phyloP scores from a whole-genome alignment of 352 stramenopile genomes.

The Pythium periplocum region DNA sequence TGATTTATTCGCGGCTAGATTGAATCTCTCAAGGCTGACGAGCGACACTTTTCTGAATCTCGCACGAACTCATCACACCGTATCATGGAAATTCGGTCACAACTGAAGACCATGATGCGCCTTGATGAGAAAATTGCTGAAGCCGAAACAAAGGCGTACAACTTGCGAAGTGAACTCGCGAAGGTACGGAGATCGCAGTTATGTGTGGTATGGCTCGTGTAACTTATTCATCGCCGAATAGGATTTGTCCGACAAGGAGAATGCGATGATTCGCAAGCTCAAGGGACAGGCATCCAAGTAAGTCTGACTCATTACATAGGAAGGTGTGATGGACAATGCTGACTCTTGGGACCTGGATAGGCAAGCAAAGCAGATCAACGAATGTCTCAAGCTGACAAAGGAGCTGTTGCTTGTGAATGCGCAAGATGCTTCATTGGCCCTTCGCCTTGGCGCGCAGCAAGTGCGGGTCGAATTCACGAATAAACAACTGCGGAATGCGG shows the following conservation, averaged over 20 bases:
- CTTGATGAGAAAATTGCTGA: constrained; percentile 73
- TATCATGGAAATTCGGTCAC: constrained; percentile 63
- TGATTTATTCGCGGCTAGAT: too few species aligned
- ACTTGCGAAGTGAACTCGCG: constrained; percentile 62
- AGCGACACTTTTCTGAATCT: constrained; percentile 52
- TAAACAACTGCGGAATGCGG: constrained; percentile 52
- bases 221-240: constrained; percentile 6
- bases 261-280: constrained; percentile 69
- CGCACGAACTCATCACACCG: constrained; percentile 51
- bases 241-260: constrained; percentile 75
- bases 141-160: constrained; percentile 64
- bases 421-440: constrained; percentile 42
- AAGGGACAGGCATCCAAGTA: constrained; percentile 54
- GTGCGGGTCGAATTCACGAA: constrained; percentile 59
- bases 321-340: too few species aligned
- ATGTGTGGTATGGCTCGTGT: too few species aligned
- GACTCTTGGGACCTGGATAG: too few species aligned
- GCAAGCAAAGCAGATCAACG: constrained; percentile 68
- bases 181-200: constrained; percentile 25
- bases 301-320: too few species aligned
- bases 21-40: constrained; percentile 44
- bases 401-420: constrained; percentile 43
- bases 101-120: constrained; percentile 64
- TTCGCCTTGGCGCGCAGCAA: constrained; percentile 59
- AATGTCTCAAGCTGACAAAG: constrained; percentile 47